Evolutionary conservation across 2,329 filamentous ascomycete genomes (phyloP), one percentile per base, ranked within the genome.

Genomic region (Dothistroma pini): DNA sequence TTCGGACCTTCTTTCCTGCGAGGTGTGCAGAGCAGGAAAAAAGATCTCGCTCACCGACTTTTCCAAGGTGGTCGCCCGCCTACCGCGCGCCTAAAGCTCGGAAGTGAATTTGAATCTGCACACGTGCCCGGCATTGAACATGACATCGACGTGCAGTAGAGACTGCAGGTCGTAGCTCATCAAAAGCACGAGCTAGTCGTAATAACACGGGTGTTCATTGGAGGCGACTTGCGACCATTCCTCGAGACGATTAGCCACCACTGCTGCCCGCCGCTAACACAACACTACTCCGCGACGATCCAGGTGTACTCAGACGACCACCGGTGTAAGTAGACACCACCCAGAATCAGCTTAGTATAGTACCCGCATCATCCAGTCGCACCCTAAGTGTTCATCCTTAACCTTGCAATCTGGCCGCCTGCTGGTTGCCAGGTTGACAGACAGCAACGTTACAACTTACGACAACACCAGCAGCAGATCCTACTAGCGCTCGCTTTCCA

Each of bases 11-110:
- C 14, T 21, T 16, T 53, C 5, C 31, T 35, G 50, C 29, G 50
- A 31, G 11, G 10, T 32, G 50, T 25, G 48, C 48, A 14, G 29
- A 5, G 22, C 29, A 29, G 21, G 31, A 53, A 53, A 19, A 19
- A 12, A 35, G 11, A 53, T 53, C 41, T 44, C 51, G 51, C 51
- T 53, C 51, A 53, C 51, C 51, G 51, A 53, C 51, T 53, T 29
- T 53, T 53, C 41, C 41, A 44, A 14, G n/a, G 14, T 44, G 41
- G 14, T 53, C 11, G 31, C 51, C 51, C 22, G 25, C 31, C 51
- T 53, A 29, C 22, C 25, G 51, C 50, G 21, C 21, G 51, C 51
- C 51, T 53, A 31, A 53, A 53, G 22, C 25, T 53, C 51, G 51
- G 51, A 19, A 21, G 51, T 53, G 22, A 35, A 53, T 35, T 22